These are phyloP conservation scores for Rhizopogon rudus DNA, from an alignment of 768 basidiomycete species.

Conservation along the genomic window DNA sequence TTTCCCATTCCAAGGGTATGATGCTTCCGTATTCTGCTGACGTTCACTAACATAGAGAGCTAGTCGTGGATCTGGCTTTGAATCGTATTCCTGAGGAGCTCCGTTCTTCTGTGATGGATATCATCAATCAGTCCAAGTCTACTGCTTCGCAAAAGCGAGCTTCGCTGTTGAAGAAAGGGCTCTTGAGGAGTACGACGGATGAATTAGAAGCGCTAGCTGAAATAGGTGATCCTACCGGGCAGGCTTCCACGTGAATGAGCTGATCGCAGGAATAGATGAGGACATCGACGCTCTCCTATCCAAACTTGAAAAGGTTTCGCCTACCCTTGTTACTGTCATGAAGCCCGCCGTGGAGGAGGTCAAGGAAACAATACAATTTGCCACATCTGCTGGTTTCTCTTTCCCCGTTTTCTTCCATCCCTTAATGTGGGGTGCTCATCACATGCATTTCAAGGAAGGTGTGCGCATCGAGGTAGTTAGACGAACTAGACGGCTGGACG, in stretches of 20 bases:
- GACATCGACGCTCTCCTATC: constrained; percentile 54
- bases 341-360: constrained; percentile 55
- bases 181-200: constrained; percentile 62
- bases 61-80: constrained; percentile 66
- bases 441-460: constrained; percentile 65
- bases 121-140: constrained; percentile 62
- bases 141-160: constrained; percentile 65
- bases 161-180: constrained; percentile 61
- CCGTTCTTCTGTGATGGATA: constrained; percentile 54
- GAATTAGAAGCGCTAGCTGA: constrained; percentile 71
- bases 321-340: constrained; percentile 44
- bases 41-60: constrained; percentile 2
- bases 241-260: background rate
- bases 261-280: constrained; percentile 40
- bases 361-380: constrained; percentile 55
- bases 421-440: constrained; percentile 66
- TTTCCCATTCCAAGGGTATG: constrained; percentile 76
- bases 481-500: constrained; percentile 58
- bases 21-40: constrained; percentile 2
- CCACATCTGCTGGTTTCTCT: constrained; percentile 55
- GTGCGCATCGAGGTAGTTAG: constrained; percentile 72
- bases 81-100: constrained; percentile 55
- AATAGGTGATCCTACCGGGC: constrained; percentile 36
- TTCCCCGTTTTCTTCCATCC: constrained; percentile 66
- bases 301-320: constrained; percentile 57